Evolutionary conservation across 2,329 filamentous ascomycete genomes (phyloP), one percentile per base, ranked within the genome.

Genomic region (Byssothecium circinans): DNA sequence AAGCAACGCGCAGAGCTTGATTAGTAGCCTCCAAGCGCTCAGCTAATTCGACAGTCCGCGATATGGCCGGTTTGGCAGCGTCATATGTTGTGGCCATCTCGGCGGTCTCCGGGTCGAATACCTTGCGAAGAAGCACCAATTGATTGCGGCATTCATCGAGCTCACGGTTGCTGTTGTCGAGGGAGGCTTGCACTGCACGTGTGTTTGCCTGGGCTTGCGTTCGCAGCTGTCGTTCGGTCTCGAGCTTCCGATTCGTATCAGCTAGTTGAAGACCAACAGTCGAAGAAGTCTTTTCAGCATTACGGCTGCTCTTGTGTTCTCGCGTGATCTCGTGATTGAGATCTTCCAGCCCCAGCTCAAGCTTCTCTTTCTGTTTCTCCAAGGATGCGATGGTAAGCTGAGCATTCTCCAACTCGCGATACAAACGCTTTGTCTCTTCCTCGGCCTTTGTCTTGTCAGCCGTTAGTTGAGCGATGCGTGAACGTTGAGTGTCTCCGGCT

Each of bases 281-380:
- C 0, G 90, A 95, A 15, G 89, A 86, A 18, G 85, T 82, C 69
- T 96, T 95, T 72, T 97, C 92, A 3, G 91, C 92, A 66, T 88
- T 94, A 50, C 92, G 85, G 64, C 86, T 94, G 17, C 85, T 84
- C 74, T 96, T 95, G 64, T 91, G 89, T 72, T 96, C 92, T 23
- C 91, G 82, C 41, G 88, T 88, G 44, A 96, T 81, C 70, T 97
- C 91, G 60, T 97, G 92, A 58, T 90, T 95, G 29, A 96, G 78
- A 68, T 99, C 92, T 68, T 99, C 92, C 8, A 97, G 74, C 61
- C 82, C 91, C 34, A 97, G 80, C 42, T 91, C 83, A 22, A 97
- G 78, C 72, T 96, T 96, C 72, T 97, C 92, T 43, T 94, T 88
- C 69, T 94, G 90, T 77, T 97, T 97, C 69, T 96, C 91, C 7